Percentiles rank a stretch among this genome's conserved stretches.
phyloP scores from a whole-genome alignment of 306 rosid genomes.

The Acacia crassicarpa region DNA sequence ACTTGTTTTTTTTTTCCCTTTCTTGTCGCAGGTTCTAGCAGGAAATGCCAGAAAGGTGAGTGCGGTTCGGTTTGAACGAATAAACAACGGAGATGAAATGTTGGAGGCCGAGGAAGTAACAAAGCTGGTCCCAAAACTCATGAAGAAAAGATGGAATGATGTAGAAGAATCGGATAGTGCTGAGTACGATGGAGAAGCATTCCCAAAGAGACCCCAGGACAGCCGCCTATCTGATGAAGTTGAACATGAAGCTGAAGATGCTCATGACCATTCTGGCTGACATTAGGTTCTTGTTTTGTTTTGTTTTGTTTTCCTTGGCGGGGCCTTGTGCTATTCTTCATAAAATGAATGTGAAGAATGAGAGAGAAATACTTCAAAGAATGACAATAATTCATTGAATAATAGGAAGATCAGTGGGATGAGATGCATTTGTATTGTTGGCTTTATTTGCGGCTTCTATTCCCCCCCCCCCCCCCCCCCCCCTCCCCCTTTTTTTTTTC shows the following conservation, averaged over 20 bases:
- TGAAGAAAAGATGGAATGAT: conserved; percentile 74
- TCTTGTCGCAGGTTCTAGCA: conserved; percentile 70
- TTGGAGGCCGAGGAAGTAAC: conserved; percentile 65
- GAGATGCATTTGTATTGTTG: conserved; percentile 37
- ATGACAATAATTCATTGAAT: conserved; percentile 32
- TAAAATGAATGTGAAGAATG: conserved; percentile 37
- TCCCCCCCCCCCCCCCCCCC: too few species aligned
- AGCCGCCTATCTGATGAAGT: conserved; percentile 49
- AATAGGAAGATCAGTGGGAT: conserved; percentile 43
- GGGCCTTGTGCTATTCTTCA: conserved; percentile 46
- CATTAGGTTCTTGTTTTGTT: not conserved
- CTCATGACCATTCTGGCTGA: conserved; percentile 40
- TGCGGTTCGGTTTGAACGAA: conserved; percentile 85
- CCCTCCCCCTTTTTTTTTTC: too few species aligned
- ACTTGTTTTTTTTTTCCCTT: not conserved
- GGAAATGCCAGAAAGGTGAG: conserved; percentile 98
- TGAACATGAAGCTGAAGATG: conserved; percentile 30
- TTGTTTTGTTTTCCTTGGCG: not conserved
- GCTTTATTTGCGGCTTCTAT: not conserved
- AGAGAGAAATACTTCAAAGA: conserved; percentile 40
- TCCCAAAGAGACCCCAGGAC: conserved; percentile 48
- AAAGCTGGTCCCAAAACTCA: conserved; percentile 73
- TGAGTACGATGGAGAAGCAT: conserved; percentile 64
- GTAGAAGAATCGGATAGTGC: conserved; percentile 51
- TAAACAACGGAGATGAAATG: conserved; percentile 48